Percentiles rank a stretch among this genome's conserved stretches.
These are phyloP conservation scores for Pseudogymnoascus sp. DNA, from an alignment of 2,329 filamentous ascomycete species.

Conservation along the genomic window DNA sequence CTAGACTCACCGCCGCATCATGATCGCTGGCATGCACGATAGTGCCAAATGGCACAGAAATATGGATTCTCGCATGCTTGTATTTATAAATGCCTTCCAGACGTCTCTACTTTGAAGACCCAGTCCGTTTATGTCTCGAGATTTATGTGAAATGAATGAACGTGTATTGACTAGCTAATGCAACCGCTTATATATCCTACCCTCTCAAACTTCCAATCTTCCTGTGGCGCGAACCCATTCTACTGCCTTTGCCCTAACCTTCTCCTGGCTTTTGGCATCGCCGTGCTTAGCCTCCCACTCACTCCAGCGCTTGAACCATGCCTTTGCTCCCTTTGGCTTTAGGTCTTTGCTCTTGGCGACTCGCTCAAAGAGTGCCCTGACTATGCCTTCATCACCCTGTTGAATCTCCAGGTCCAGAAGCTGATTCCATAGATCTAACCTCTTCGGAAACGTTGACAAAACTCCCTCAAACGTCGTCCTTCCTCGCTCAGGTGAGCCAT, in stretches of 20 bases:
- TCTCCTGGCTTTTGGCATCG: conserved; percentile 59
- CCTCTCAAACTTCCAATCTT: neutral
- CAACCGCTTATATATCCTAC: neutral
- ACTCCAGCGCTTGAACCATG: conserved; percentile 87
- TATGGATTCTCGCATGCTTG: conserved; percentile 9
- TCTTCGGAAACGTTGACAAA: conserved; percentile 76
- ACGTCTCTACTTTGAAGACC: conserved; percentile 9
- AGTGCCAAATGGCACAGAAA: conserved; percentile 7
- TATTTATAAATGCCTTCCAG: conserved; percentile 8
- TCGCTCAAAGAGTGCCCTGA: conserved; percentile 75
- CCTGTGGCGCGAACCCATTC: conserved; percentile 51
- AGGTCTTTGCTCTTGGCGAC: conserved; percentile 61
- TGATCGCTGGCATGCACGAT: conserved; percentile 9
- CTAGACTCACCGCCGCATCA: conserved; percentile 7
- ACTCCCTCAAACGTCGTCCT: conserved; percentile 91
- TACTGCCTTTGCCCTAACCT: conserved; percentile 60
- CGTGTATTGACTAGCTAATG: conserved; percentile 7
- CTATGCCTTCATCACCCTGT: conserved; percentile 47
- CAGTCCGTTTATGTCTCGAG: conserved; percentile 4
- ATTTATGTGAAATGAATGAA: conserved; percentile 4
- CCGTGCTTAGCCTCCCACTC: conserved; percentile 76
- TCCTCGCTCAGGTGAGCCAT: conserved; percentile 81
- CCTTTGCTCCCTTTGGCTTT: conserved; percentile 75
- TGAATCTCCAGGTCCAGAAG: conserved; percentile 76
- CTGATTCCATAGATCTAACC: conserved; percentile 87